Percentiles rank a stretch among this genome's conserved stretches.
Evolutionary conservation across 441 rosid species (phyloP).

Genomic region (Aleurites moluccanus): DNA sequence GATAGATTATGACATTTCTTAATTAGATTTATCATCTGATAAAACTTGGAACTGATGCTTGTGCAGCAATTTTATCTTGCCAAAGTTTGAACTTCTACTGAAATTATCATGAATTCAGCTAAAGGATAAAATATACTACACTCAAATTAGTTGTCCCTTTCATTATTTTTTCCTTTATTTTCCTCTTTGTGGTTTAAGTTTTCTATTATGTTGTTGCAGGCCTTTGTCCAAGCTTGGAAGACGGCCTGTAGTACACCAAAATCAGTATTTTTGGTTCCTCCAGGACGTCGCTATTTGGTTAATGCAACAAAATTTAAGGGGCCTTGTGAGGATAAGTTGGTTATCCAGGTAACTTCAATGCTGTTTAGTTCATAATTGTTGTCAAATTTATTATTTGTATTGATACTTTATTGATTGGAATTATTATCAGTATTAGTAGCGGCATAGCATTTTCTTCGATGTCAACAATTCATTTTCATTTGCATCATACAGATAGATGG

Average conservation of each 20-base stretch:
- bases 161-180: too few species aligned
- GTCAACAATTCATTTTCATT: background rate
- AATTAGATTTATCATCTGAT: background rate
- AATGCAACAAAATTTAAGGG: slow-evolving; percentile 83
- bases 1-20: background rate
- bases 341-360: slow-evolving; percentile 61
- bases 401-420: background rate
- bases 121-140: background rate
- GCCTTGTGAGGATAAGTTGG: slow-evolving; percentile 71
- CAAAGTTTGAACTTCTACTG: slow-evolving; percentile 1
- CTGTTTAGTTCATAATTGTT: background rate
- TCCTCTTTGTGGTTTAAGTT: slow-evolving; percentile 6
- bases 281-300: slow-evolving; percentile 62
- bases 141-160: background rate
- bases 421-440: background rate
- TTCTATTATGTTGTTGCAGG: slow-evolving; percentile 41
- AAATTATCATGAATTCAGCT: background rate
- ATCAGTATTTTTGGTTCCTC: slow-evolving; percentile 77
- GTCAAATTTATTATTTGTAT: background rate
- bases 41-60: background rate
- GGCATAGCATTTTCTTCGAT: background rate
- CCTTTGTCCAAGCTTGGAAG: slow-evolving; percentile 72
- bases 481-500: slow-evolving; percentile 71
- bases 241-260: slow-evolving; percentile 62
- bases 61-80: background rate